Evolutionary conservation across 129 eudicot genomes (phyloP), one percentile per base, ranked within the genome.

Genomic region (Helianthus tuberosus): DNA sequence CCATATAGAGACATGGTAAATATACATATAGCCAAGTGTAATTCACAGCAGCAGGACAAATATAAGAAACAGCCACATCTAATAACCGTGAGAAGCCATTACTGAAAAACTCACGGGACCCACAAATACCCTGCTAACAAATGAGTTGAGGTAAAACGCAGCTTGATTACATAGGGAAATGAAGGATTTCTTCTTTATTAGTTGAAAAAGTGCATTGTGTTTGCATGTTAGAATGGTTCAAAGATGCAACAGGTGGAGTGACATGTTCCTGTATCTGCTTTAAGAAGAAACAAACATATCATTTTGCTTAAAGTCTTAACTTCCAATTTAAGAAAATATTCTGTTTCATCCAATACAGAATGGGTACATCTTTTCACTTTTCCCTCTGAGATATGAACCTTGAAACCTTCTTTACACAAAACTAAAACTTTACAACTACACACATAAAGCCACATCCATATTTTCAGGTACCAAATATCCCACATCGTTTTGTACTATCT

Each of bases 201-300:
- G 13, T 41, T 47, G 8, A 65, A 43, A 58, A 68, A 49, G 64
- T 75, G 77, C 74, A 66, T 27, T 68, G 36, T 44, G 54, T 38
- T 44, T 50, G 48, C 72, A 70, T 77, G 58, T 69, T 63, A 27
- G 41, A 74, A 16, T 49, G 62, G 65, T 70, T 54, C 72, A 53
- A 65, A 75, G 73, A 75, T 75, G 73, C 66, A 66, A 41, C 35
- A 75, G 1, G 54, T 75, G 66, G 64, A 52, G 50, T 65, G 68
- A 58, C 27, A 38, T 64, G 72, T 52, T 48, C 48, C 49, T 50
- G 41, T 12, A 20, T 53, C 27, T 69, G 55, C 77, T 70, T 50
- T 49, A 32, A 48, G 15, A 16, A 70, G 63, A 70, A 77, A 70
- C 14, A 27, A 54, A 54, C 15, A 35, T 14, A 76, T 52, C 50